Conservation (phyloP, 345 rosid species). For the Xanthoceras sorbifolium region DNA sequence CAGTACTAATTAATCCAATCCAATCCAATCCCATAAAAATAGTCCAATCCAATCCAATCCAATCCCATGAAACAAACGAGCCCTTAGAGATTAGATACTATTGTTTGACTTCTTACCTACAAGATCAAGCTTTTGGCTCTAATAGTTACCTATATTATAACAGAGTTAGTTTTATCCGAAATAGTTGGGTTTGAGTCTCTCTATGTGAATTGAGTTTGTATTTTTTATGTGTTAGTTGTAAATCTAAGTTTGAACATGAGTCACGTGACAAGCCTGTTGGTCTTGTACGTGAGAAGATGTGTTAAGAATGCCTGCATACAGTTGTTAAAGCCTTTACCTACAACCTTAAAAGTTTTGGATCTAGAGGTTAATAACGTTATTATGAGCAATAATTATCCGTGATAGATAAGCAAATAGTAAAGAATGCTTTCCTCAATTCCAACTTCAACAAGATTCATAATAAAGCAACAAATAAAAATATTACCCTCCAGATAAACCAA, state of each 20-base stretch:
- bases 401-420: neutral
- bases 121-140: neutral
- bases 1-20: too few species aligned
- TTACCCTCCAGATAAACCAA: constrained; percentile 97
- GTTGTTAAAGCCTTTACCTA: neutral
- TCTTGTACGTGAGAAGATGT: neutral
- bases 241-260: neutral
- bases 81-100: neutral
- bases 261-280: neutral
- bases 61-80: too few species aligned
- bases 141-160: neutral
- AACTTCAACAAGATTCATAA: constrained; percentile 15
- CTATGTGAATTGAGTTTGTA: neutral
- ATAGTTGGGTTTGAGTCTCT: neutral
- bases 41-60: too few species aligned
- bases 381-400: neutral
- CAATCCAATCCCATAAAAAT: too few species aligned
- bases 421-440: constrained; percentile 9
- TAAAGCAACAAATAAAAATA: constrained; percentile 13
- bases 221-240: neutral
- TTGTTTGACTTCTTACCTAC: neutral
- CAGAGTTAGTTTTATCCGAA: neutral
- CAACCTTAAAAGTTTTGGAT: neutral
- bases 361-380: neutral
- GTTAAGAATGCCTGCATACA: neutral